Conservation (phyloP, 441 rosid genomes). For the Theobroma grandiflorum region DNA sequence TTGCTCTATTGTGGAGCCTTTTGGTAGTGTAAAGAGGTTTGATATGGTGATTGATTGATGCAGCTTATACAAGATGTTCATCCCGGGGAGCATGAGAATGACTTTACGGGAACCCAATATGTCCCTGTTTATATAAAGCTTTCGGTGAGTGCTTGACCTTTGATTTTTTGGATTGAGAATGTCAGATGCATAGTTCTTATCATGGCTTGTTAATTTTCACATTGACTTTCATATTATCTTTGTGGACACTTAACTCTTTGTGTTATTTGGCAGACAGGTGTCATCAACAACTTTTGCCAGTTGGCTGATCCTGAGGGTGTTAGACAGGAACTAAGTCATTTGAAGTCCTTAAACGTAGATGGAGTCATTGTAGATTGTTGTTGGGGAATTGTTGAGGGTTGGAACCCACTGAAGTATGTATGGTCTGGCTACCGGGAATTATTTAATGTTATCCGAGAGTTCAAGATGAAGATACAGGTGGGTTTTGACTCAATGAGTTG, state of each 20-base stretch:
- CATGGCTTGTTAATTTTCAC: neutral
- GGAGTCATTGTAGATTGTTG: conserved; percentile 78
- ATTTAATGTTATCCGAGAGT: conserved; percentile 65
- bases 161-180: conserved; percentile 17
- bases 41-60: conserved; percentile 34
- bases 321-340: conserved; percentile 62
- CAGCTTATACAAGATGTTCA: conserved; percentile 91
- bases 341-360: conserved; percentile 70
- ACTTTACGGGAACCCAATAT: conserved; percentile 54
- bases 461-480: conserved; percentile 77
- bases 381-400: conserved; percentile 83
- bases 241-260: conserved; percentile 23
- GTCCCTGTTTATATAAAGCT: conserved; percentile 76
- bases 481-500: conserved; percentile 10
- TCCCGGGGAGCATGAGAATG: conserved; percentile 60
- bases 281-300: conserved; percentile 66
- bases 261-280: conserved; percentile 51
- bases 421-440: conserved; percentile 82
- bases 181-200: conserved; percentile 1
- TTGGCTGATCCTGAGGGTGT: conserved; percentile 64
- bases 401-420: conserved; percentile 76
- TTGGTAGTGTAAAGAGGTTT: conserved; percentile 21
- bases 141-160: conserved; percentile 54
- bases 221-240: conserved; percentile 16
- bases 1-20: neutral